Conservation (phyloP, 2,329 filamentous ascomycete genomes). For the Paraphaeosphaeria minitans region DNA sequence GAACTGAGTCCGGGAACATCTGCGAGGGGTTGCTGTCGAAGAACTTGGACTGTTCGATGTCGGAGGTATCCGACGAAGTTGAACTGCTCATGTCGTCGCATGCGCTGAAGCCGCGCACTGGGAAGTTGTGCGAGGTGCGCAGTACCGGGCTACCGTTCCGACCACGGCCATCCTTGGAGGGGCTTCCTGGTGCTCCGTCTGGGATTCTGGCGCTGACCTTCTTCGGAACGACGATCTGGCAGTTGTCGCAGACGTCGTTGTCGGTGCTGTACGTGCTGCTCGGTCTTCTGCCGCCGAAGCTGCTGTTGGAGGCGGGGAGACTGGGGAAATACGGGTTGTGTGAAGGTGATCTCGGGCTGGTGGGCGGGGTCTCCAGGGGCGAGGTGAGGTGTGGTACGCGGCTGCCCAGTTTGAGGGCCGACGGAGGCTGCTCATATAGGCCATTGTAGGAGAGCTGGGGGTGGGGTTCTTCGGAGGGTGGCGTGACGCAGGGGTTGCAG, state of each 20-base stretch:
- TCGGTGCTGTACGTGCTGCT: slow-evolving; percentile 52
- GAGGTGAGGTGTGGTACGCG: slow-evolving; percentile 41
- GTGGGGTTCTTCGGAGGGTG: slow-evolving; percentile 45
- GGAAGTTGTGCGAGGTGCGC: slow-evolving; percentile 59
- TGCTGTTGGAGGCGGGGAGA: slow-evolving; percentile 36
- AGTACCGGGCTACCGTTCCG: slow-evolving; percentile 60
- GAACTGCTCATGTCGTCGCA: slow-evolving; percentile 40
- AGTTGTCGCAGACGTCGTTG: slow-evolving; percentile 62
- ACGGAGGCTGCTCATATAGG: slow-evolving; percentile 40
- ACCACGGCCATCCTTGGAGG: slow-evolving; percentile 54
- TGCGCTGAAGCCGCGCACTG: slow-evolving; percentile 51
- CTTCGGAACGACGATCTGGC: slow-evolving; percentile 60
- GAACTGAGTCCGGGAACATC: slow-evolving; percentile 43
- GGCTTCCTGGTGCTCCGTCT: slow-evolving; percentile 58
- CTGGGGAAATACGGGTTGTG: slow-evolving; percentile 59
- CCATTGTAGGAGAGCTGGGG: slow-evolving; percentile 40
- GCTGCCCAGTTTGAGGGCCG: slow-evolving; percentile 37
- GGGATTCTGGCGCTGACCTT: slow-evolving; percentile 60
- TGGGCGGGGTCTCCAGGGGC: slow-evolving; percentile 50
- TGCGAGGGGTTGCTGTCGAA: slow-evolving; percentile 39
- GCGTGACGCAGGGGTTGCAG: slow-evolving; percentile 56
- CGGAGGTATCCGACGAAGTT: slow-evolving; percentile 44
- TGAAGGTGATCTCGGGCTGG: slow-evolving; percentile 46
- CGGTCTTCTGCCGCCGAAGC: slow-evolving; percentile 37
- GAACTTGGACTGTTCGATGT: slow-evolving; percentile 46